Percentiles rank a stretch among this genome's conserved stretches.
phyloP scores from a whole-genome alignment of 169 alveolate species.

The Amoebophrya sp. region DNA sequence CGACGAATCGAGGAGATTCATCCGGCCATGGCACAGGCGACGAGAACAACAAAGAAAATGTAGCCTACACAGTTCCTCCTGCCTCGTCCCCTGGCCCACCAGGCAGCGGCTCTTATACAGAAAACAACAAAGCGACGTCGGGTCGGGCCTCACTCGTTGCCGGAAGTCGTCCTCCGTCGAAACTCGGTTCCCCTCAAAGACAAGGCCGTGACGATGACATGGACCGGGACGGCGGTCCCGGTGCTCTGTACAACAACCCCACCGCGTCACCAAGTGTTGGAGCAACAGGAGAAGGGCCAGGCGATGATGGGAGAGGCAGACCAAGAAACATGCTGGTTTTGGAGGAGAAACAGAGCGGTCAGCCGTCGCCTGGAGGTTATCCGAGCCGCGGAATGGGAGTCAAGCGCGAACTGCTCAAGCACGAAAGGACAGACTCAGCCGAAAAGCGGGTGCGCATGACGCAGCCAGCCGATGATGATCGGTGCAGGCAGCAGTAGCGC shows the following conservation, averaged over 20 bases:
- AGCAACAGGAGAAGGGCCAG: neutral
- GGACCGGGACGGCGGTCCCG: neutral
- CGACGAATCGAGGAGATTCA: too few relatives aligned
- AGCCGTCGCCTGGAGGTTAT: neutral
- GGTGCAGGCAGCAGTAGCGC: neutral
- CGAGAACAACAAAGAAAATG: too few relatives aligned
- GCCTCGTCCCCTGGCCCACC: too few relatives aligned
- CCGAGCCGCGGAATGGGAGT: neutral
- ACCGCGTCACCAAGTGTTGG: neutral
- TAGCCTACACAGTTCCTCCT: too few relatives aligned
- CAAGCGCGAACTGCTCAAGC: neutral
- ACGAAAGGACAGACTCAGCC: neutral
- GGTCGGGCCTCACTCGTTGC: too few relatives aligned
- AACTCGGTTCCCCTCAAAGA: neutral
- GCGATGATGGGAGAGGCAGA: neutral
- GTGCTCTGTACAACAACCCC: neutral
- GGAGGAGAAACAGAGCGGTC: neutral
- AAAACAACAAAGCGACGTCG: too few relatives aligned
- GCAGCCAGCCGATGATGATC: neutral
- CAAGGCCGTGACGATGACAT: neutral
- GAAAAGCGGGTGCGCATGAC: neutral
- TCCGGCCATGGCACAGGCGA: too few relatives aligned
- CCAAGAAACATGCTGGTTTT: neutral
- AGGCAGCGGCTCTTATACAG: too few relatives aligned
- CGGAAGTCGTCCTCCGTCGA: neutral